Conservation (phyloP, 2,329 filamentous ascomycete species). For the Lecanicillium sp. region DNA sequence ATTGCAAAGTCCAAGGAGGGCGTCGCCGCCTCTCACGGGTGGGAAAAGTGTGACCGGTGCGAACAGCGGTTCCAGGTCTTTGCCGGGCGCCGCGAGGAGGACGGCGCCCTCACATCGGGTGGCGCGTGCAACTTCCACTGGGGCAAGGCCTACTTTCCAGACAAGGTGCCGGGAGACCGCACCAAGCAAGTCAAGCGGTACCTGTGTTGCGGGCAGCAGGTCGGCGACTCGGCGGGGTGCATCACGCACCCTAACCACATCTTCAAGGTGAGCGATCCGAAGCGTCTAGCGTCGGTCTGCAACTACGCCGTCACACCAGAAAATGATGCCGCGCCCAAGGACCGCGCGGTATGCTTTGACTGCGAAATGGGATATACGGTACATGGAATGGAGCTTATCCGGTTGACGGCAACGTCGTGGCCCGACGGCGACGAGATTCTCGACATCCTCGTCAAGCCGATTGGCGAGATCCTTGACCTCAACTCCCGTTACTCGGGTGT, state of each 20-base stretch:
- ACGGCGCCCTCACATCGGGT: constrained; percentile 68
- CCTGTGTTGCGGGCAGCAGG: constrained; percentile 69
- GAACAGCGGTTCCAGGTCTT: constrained; percentile 84
- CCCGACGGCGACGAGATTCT: constrained; percentile 68
- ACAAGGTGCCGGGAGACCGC: constrained; percentile 50
- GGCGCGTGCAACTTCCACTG: constrained; percentile 78
- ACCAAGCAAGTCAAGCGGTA: constrained; percentile 57
- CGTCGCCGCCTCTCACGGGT: constrained; percentile 62
- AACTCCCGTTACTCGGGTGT: constrained; percentile 93
- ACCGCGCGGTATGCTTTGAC: constrained; percentile 76
- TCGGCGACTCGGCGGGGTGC: constrained; percentile 72
- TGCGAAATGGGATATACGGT: constrained; percentile 98
- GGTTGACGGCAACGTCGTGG: constrained; percentile 85
- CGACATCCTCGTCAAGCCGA: constrained; percentile 77
- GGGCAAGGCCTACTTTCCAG: constrained; percentile 59
- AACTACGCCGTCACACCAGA: constrained; percentile 75
- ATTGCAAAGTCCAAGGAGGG: constrained; percentile 61
- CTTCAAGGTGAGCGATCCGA: constrained; percentile 74
- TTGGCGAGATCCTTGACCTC: constrained; percentile 79
- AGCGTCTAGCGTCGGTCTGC: constrained; percentile 68
- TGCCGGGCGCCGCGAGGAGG: constrained; percentile 71
- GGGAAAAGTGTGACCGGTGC: constrained; percentile 87
- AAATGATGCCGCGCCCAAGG: constrained; percentile 45
- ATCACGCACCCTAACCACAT: constrained; percentile 68
- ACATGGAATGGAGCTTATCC: constrained; percentile 79